phyloP scores from a whole-genome alignment of 225 moss, liverwort and hornwort species.

The Sphagnum contortum region DNA sequence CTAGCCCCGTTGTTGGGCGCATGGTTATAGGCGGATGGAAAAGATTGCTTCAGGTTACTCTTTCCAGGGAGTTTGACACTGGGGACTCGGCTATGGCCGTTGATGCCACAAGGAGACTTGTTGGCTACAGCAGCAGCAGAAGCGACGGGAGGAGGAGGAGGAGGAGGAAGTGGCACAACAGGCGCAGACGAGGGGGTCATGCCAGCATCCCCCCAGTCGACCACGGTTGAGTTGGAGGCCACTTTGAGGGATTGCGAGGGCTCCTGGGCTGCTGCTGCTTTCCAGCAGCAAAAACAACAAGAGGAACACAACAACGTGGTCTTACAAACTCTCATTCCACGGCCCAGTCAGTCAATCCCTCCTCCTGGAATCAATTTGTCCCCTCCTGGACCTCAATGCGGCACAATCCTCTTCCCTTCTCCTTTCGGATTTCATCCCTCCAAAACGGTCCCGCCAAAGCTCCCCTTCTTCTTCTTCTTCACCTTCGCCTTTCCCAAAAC shows the following conservation, averaged over 20 bases:
- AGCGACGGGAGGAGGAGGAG: conserved; percentile 31
- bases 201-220: conserved; percentile 36
- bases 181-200: conserved; percentile 83
- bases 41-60: conserved; percentile 71
- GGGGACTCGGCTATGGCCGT: conserved; percentile 49
- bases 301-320: conserved; percentile 40
- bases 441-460: no score
- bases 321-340: conserved; percentile 80
- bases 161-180: conserved; percentile 35
- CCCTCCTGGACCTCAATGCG: conserved; percentile 24
- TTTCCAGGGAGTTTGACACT: conserved; percentile 63
- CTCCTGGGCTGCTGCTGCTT: conserved; percentile 7
- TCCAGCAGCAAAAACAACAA: conserved; percentile 24
- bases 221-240: conserved; percentile 22
- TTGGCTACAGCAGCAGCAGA: conserved; percentile 22
- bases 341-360: conserved; percentile 76
- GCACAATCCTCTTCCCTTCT: conserved; percentile 5
- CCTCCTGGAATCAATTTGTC: neutral
- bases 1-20: conserved; percentile 10
- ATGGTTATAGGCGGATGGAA: conserved; percentile 34
- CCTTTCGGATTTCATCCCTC: conserved; percentile 7
- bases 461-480: no score
- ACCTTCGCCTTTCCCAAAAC: no score
- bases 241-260: conserved; percentile 32
- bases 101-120: conserved; percentile 39